Base-by-base conservation (phyloP, 257 asterid species). In the Cinchona pubescens region DNA sequence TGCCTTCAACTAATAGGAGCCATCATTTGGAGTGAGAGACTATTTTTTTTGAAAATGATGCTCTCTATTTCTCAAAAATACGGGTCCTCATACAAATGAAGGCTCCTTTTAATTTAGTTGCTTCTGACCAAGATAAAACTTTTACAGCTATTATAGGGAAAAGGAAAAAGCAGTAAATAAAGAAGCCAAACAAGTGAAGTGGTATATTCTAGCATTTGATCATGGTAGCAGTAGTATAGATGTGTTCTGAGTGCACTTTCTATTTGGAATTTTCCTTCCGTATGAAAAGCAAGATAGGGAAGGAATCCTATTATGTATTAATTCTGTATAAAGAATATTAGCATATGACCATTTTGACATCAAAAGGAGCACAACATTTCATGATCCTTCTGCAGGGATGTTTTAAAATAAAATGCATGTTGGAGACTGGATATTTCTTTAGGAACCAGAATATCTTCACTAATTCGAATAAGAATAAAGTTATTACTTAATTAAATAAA, bases 161-260 rank as follows among this genome's bases (percentile, higher is more conserved):
- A 49, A 37, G 14, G 16, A 7, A 60, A 46, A 77, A 51, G n/a
- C n/a, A 18, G 49, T 2, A 48, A 70, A n/a, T 18, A 38, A 16
- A 75, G 59, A 32, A 58, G 56, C 27, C 13, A 76, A 58, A 56
- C 61, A 68, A 76, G 53, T 42, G 60, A 68, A 76, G 30, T 58
- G 60, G 80, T 68, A 69, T 69, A 60, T 69, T 68, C 74, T 69
- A 69, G 70, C 30, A 48, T 58, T 67, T 37, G 64, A 15, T 34
- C 19, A 62, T 48, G 32, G 79, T 16, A 43, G 66, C 43, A n/a
- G 55, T 48, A 35, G 18, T 1, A n/a, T n/a, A n/a, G n/a, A n/a
- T n/a, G n/a, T n/a, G n/a, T 64, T 5, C 51, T 2, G 37, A 30
- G 38, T 53, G 68, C 73, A 18, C 35, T 51, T 46, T 46, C 32